Evolutionary conservation across 2,329 filamentous ascomycete species (phyloP).

Genomic region (Sclerotinia glacialis): DNA sequence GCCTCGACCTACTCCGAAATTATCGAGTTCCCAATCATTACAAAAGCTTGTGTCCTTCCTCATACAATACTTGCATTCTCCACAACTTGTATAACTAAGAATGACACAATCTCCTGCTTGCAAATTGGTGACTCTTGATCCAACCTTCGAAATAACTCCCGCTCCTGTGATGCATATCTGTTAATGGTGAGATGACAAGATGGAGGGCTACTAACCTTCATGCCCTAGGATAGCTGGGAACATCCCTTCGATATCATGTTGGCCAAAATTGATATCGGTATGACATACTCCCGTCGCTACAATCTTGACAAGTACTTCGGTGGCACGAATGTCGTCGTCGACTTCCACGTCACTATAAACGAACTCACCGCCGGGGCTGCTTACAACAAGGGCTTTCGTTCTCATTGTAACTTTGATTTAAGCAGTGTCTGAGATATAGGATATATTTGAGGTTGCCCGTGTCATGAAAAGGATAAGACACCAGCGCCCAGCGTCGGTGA

Average conservation of each 20-base stretch:
- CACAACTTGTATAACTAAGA: slow-evolving; percentile 41
- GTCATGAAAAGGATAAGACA: not conserved
- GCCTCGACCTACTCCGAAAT: slow-evolving; percentile 31
- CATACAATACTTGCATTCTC: slow-evolving; percentile 38
- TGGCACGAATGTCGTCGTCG: slow-evolving; percentile 26
- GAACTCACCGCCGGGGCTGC: slow-evolving; percentile 14
- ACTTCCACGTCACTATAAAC: slow-evolving; percentile 19
- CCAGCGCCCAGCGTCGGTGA: not conserved
- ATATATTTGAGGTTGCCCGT: not conserved
- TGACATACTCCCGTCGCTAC: slow-evolving; percentile 41
- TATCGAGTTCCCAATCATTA: slow-evolving; percentile 28
- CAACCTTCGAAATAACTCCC: slow-evolving; percentile 27
- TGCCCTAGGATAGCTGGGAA: slow-evolving; percentile 38
- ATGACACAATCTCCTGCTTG: slow-evolving; percentile 37
- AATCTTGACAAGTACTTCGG: slow-evolving; percentile 42
- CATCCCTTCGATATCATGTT: slow-evolving; percentile 25
- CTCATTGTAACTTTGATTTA: not conserved
- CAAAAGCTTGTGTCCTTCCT: slow-evolving; percentile 38
- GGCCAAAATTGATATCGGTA: slow-evolving; percentile 30
- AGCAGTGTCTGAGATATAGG: not conserved
- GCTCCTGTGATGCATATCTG: slow-evolving; percentile 24
- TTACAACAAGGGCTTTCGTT: slow-evolving; percentile 16
- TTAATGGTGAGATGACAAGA: not conserved
- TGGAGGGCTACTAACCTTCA: slow-evolving; percentile 31
- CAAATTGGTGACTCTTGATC: slow-evolving; percentile 24